Evolutionary conservation across 495 filamentous ascomycete genomes (phyloP).

Genomic region (Trichocladium uniseriatum): DNA sequence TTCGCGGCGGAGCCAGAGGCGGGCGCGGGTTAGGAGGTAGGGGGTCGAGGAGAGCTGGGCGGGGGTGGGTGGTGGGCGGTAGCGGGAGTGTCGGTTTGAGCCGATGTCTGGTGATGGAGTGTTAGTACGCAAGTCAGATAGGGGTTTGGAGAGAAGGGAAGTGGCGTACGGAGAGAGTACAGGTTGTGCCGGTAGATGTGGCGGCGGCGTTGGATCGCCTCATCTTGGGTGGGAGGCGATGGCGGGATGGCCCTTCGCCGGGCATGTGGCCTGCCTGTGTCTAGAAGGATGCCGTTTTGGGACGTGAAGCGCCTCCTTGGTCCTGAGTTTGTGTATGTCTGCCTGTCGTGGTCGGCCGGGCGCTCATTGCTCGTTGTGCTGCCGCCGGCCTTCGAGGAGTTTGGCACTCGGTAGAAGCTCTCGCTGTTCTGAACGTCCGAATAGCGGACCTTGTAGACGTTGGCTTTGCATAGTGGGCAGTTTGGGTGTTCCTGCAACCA

Average conservation of each 20-base stretch:
- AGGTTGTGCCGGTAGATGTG: slow-evolving; percentile 67
- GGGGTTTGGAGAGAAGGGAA: background rate
- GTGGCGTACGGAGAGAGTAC: slow-evolving; percentile 59
- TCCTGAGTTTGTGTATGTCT: background rate
- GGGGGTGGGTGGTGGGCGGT: slow-evolving; percentile 66
- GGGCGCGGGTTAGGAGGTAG: slow-evolving; percentile 69
- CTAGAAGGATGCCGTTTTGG: background rate
- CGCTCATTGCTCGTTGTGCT: background rate
- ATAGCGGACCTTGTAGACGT: slow-evolving; percentile 61
- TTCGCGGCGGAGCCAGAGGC: slow-evolving; percentile 81
- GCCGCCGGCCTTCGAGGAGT: slow-evolving; percentile 2
- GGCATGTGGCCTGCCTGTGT: background rate
- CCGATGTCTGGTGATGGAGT: slow-evolving; percentile 43
- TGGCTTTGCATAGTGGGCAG: slow-evolving; percentile 73
- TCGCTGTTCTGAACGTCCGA: slow-evolving; percentile 46
- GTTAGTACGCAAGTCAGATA: too few species aligned
- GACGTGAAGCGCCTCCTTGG: background rate
- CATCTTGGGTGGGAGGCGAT: slow-evolving; percentile 28
- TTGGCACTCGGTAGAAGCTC: slow-evolving; percentile 36
- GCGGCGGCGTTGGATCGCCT: slow-evolving; percentile 58
- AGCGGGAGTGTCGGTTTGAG: slow-evolving; percentile 66
- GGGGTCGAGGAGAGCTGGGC: slow-evolving; percentile 51
- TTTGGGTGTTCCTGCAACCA: slow-evolving; percentile 66
- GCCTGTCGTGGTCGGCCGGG: background rate
- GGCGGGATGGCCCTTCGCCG: slow-evolving; percentile 15